Evolutionary conservation across 306 rosid genomes (phyloP).

Genomic region (Alnus rubra): DNA sequence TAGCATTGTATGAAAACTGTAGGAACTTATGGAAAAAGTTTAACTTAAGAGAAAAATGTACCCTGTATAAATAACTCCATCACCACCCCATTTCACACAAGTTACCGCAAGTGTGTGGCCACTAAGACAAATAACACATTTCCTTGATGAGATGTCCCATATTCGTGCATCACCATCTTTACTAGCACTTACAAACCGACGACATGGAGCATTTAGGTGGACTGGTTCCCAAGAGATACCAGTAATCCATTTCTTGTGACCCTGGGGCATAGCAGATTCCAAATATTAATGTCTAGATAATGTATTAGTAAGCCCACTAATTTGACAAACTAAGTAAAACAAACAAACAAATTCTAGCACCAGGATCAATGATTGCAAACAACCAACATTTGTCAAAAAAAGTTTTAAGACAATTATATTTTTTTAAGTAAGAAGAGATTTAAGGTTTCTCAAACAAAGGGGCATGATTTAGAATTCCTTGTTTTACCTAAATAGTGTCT

Average conservation of each 20-base stretch:
- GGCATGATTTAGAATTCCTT: not conserved
- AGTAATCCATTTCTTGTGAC: conserved; percentile 95
- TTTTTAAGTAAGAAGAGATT: not conserved
- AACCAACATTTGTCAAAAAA: not conserved
- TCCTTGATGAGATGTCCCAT: conserved; percentile 78
- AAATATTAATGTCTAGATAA: conserved; percentile 4
- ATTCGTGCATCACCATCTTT: conserved; percentile 98
- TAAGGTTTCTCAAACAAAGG: not conserved
- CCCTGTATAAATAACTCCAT: conserved; percentile 94
- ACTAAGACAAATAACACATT: conserved; percentile 62
- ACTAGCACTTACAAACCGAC: conserved; percentile 95
- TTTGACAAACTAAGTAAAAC: not conserved
- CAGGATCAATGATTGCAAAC: not conserved
- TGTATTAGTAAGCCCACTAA: conserved; percentile 9
- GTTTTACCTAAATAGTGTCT: not conserved
- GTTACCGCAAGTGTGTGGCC: conserved; percentile 94
- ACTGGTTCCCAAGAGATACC: conserved; percentile 98
- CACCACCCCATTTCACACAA: conserved; percentile 98
- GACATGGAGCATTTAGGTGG: conserved; percentile 82
- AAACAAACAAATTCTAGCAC: not conserved
- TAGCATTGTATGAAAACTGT: not conserved
- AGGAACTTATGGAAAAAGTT: conserved; percentile 2
- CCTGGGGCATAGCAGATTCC: conserved; percentile 43
- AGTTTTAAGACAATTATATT: not conserved
- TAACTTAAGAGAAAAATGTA: conserved; percentile 31